Conservation (phyloP, 2,329 filamentous ascomycete genomes). For the Penicillium sp. region DNA sequence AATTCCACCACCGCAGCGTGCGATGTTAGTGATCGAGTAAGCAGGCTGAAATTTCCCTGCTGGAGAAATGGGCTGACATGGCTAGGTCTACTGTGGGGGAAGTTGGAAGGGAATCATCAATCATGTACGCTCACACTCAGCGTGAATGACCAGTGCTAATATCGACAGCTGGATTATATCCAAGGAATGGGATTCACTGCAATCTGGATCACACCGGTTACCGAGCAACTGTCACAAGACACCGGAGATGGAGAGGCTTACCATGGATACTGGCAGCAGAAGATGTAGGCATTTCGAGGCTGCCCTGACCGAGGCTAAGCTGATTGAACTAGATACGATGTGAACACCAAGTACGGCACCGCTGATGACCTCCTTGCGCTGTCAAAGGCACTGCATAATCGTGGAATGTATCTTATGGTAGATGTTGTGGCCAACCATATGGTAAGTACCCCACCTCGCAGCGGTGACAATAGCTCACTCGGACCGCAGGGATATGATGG, state of each 20-base stretch:
- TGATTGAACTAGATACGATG: constrained; percentile 35
- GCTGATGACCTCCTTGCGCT: constrained; percentile 58
- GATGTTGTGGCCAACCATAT: constrained; percentile 49
- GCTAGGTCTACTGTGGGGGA: constrained; percentile 43
- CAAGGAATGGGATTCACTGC: constrained; percentile 50
- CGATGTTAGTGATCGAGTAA: constrained; percentile 24
- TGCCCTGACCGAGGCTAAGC: no score
- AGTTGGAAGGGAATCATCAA: constrained; percentile 49
- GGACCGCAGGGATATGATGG: constrained; percentile 46
- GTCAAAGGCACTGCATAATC: constrained; percentile 53
- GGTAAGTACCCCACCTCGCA: background rate
- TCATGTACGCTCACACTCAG: constrained; percentile 19
- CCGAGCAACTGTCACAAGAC: constrained; percentile 35
- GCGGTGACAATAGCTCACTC: constrained; percentile 5
- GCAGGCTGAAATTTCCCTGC: background rate
- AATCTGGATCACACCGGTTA: constrained; percentile 50
- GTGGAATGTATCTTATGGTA: constrained; percentile 62
- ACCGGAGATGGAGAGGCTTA: constrained; percentile 45
- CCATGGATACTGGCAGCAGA: constrained; percentile 53
- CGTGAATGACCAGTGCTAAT: background rate
- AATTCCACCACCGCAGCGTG: constrained; percentile 36
- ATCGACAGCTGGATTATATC: constrained; percentile 48
- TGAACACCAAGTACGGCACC: constrained; percentile 61
- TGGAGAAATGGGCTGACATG: constrained; percentile 36
- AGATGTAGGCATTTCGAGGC: constrained; percentile 35